These are phyloP conservation scores for Radiomyces spectabilis DNA, from an alignment of 192 early-diverging fungal species.

Conservation along the genomic window DNA sequence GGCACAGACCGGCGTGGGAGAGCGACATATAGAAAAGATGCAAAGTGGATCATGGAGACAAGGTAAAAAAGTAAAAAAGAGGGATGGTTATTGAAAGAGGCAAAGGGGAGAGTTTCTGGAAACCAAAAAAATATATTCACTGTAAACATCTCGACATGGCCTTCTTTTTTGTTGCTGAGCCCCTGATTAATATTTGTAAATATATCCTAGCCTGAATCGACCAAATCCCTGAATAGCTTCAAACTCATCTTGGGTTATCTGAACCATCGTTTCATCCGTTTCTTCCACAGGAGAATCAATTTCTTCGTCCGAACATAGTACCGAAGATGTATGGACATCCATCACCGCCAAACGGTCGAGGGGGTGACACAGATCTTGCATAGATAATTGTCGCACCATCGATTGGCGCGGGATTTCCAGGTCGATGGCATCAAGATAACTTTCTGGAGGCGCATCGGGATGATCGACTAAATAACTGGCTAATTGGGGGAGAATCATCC, in stretches of 20 bases:
- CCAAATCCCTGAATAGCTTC: slow-evolving; percentile 26
- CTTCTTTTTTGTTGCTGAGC: not conserved
- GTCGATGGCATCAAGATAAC: too few species aligned
- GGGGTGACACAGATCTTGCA: slow-evolving; percentile 19
- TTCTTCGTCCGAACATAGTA: too few species aligned
- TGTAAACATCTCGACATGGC: not conserved
- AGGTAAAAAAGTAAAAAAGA: not conserved
- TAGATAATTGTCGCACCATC: not conserved
- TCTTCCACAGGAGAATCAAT: too few species aligned
- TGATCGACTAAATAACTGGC: not conserved
- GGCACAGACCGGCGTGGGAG: not conserved
- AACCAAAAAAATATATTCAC: too few species aligned
- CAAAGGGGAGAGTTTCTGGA: not conserved
- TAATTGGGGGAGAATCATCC: slow-evolving; percentile 1
- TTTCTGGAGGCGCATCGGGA: slow-evolving; percentile 1
- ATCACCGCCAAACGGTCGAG: slow-evolving; percentile 14
- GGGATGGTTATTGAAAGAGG: not conserved
- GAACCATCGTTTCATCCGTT: too few species aligned
- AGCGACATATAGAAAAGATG: not conserved
- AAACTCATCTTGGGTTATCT: too few species aligned
- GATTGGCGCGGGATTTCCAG: too few species aligned
- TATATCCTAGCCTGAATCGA: too few species aligned
- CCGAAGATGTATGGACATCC: too few species aligned
- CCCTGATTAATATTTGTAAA: too few species aligned
- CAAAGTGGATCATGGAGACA: not conserved